Evolutionary conservation across 306 rosid species (phyloP), one percentile per base, ranked within the genome.

Genomic region (Crataegus laevigata): DNA sequence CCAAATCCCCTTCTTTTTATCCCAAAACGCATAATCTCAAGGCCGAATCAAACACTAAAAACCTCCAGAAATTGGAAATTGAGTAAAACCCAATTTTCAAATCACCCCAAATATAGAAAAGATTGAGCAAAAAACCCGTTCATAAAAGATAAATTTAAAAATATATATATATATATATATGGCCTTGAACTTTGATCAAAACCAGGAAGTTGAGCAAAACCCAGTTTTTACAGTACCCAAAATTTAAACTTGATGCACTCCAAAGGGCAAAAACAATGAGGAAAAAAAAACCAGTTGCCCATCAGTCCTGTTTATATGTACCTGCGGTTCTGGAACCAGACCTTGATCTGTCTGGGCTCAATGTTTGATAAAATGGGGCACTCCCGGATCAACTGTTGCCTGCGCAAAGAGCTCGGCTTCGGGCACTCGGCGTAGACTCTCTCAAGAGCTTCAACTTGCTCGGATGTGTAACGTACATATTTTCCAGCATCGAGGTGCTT

Each of bases 271-370:
- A 65, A 65, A 10, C 8, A 32, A 65, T 0, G 69, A 65, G 26
- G 2, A 5, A 9, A 43, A 51, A 24, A 30, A 30, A 30, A 22
- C 38, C 36, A 66, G 30, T 18, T 34, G n/a, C 19, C 26, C 14
- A 8, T 50, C 61, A 19, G 54, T 50, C 8, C 21, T 6, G 0
- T 14, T 4, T 10, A 4, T 13, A 40, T 3, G 3, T 72, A 90
- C 98, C 99, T 92, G 29, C 99, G 89, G 88, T 94, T 94, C 80
- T 94, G 99, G 73, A 94, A 94, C 99, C 99, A 94, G 79, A 94
- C 99, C 77, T 94, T 94, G 93, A 94, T 94, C 90, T 94, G 99
- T 82, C 92, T 94, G 21, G 99, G 96, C 71, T 94, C 99, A 65
- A 94, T 89, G 87, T 90, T 90, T 38, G 90, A 84, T 64, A 94